Percentiles rank a stretch among this genome's conserved stretches.
These are phyloP conservation scores for Tylopilus sp. DNA, from an alignment of 1,284 basidiomycete genomes.

Conservation along the genomic window DNA sequence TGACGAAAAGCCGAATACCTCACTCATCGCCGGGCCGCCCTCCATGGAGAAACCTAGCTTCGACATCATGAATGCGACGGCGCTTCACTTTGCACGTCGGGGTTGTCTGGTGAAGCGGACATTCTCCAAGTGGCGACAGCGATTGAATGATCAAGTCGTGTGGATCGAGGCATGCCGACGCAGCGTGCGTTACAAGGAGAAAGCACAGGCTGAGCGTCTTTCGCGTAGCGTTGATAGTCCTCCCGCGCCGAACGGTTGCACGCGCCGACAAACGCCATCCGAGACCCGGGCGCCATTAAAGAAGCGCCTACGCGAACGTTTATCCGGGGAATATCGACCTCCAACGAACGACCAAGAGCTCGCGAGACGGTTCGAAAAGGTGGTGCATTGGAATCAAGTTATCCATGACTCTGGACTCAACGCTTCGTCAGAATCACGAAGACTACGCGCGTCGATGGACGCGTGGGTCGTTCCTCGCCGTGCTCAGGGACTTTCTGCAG, in stretches of 20 bases:
- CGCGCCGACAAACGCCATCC: constrained; percentile 5
- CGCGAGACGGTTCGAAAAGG: constrained; percentile 62
- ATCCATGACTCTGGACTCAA: constrained; percentile 7
- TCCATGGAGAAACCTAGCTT: constrained; percentile 15
- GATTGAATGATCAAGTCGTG: constrained; percentile 41
- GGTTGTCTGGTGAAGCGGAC: constrained; percentile 29
- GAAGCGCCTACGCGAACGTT: constrained; percentile 45
- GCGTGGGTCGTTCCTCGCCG: constrained; percentile 57
- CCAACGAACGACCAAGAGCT: constrained; percentile 63
- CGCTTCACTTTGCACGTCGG: constrained; percentile 39
- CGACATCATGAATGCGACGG: constrained; percentile 31
- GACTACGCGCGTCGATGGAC: constrained; percentile 69
- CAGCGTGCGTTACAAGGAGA: constrained; percentile 57
- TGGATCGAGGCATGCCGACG: constrained; percentile 59
- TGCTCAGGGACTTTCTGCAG: constrained; percentile 42
- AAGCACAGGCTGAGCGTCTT: constrained; percentile 41
- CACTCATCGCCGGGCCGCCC: constrained; percentile 1
- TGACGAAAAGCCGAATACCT: constrained; percentile 4
- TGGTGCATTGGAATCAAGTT: constrained; percentile 31
- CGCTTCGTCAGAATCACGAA: constrained; percentile 53
- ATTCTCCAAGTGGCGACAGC: constrained; percentile 38
- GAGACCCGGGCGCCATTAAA: constrained; percentile 40
- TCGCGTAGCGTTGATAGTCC: constrained; percentile 26
- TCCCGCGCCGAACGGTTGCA: background rate
- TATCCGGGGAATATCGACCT: constrained; percentile 45